phyloP scores from a whole-genome alignment of 2,329 filamentous ascomycete genomes.

The Macrophomina pseudophaseolina region DNA sequence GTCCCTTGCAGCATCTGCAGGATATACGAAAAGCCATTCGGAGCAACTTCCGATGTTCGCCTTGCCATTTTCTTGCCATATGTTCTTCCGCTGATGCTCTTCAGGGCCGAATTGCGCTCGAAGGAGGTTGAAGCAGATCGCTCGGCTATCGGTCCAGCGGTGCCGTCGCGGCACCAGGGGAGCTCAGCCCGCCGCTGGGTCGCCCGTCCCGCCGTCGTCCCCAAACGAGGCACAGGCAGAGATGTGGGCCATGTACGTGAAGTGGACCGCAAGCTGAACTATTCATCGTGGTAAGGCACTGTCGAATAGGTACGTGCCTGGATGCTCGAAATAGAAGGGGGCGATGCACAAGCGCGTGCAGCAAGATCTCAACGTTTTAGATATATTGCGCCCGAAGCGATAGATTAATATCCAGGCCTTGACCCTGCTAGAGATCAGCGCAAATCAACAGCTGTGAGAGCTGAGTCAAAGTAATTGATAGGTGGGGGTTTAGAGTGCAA shows the following conservation, averaged over 20 bases:
- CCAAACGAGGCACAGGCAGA: background rate
- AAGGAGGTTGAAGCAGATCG: background rate
- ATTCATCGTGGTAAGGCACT: background rate
- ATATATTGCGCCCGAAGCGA: slow-evolving; percentile 11
- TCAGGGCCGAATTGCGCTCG: background rate
- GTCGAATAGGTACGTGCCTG: background rate
- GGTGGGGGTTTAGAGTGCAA: background rate
- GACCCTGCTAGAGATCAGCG: slow-evolving; percentile 13
- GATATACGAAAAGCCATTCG: background rate
- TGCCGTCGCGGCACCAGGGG: background rate
- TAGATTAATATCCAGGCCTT: background rate
- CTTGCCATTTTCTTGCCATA: background rate
- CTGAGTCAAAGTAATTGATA: slow-evolving; percentile 1
- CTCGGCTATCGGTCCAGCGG: background rate
- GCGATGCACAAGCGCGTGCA: background rate
- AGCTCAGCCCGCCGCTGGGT: background rate
- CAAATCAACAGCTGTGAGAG: slow-evolving; percentile 3
- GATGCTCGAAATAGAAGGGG: slow-evolving; percentile 10
- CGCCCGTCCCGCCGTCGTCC: background rate
- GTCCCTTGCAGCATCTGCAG: background rate
- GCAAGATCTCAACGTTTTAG: slow-evolving; percentile 2
- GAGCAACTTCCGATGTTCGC: background rate
- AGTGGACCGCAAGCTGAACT: background rate
- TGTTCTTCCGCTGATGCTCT: background rate
- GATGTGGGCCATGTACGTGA: background rate